Evolutionary conservation across 768 basidiomycete genomes (phyloP).

Genomic region (Xerocomus spinulosus): DNA sequence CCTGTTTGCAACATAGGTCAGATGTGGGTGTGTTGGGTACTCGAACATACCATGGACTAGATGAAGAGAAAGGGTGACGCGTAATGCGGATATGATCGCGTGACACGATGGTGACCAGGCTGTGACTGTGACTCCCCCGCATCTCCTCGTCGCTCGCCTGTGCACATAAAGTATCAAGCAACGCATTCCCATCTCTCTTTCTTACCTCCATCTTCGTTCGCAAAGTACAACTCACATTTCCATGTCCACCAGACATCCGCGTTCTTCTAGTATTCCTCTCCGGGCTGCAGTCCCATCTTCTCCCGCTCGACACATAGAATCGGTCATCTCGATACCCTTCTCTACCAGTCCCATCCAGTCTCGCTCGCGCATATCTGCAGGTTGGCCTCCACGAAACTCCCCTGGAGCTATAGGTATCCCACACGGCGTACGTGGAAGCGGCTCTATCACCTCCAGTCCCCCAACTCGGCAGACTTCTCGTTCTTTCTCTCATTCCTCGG

Average conservation of each 20-base stretch:
- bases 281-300: conserved; percentile 42
- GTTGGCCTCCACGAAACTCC: conserved; percentile 25
- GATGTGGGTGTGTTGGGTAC: neutral
- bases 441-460: conserved; percentile 31
- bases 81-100: conserved; percentile 14
- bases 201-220: neutral
- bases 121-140: conserved; percentile 29
- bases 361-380: conserved; percentile 39
- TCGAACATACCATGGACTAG: conserved; percentile 20
- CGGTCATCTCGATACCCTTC: conserved; percentile 60
- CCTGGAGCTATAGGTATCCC: conserved; percentile 35
- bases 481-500: conserved; percentile 38
- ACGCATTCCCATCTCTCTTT: conserved; percentile 1
- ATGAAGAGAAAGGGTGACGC: conserved; percentile 8
- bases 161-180: conserved; percentile 11
- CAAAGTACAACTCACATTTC: neutral
- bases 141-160: conserved; percentile 1
- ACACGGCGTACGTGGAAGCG: conserved; percentile 36
- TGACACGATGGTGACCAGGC: conserved; percentile 25
- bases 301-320: conserved; percentile 58
- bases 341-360: conserved; percentile 33
- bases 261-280: conserved; percentile 67
- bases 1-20: conserved; percentile 23
- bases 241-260: conserved; percentile 51
- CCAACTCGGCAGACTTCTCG: conserved; percentile 42